These are phyloP conservation scores for Solanum etuberosum DNA, from an alignment of 257 asterid species.

Conservation along the genomic window DNA sequence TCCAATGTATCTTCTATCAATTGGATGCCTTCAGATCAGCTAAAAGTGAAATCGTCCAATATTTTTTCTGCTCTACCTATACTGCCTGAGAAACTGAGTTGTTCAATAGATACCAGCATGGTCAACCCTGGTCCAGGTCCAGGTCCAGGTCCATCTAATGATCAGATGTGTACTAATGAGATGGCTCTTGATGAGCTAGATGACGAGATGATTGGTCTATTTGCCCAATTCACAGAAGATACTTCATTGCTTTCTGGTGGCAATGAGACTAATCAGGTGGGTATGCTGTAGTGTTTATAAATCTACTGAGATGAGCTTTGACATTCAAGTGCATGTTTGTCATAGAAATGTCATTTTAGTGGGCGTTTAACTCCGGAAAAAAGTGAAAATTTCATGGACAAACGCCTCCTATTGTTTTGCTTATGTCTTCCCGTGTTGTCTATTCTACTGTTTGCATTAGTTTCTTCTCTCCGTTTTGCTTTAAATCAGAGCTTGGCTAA, in stretches of 20 bases:
- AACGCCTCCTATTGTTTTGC: background rate
- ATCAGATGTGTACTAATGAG: slow-evolving; percentile 13
- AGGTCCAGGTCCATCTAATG: slow-evolving; percentile 20
- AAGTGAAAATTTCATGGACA: background rate
- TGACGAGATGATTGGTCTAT: slow-evolving; percentile 27
- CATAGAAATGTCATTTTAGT: background rate
- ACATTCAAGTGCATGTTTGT: background rate
- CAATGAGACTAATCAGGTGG: slow-evolving; percentile 32
- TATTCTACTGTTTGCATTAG: background rate
- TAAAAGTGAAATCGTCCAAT: background rate
- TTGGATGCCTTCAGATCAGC: background rate
- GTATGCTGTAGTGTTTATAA: background rate
- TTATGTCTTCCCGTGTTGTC: background rate
- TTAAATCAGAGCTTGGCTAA: background rate
- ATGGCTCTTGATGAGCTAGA: slow-evolving; percentile 6
- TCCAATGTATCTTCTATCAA: background rate
- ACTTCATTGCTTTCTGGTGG: slow-evolving; percentile 1
- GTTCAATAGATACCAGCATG: background rate
- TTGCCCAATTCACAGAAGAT: slow-evolving; percentile 28
- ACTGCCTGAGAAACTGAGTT: background rate
- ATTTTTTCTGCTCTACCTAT: background rate
- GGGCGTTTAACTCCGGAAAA: background rate
- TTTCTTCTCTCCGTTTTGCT: background rate
- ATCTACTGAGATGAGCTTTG: background rate
- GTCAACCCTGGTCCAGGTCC: slow-evolving; percentile 11